Base-by-base conservation (phyloP, 306 rosid species). In the Notholithocarpus densiflorus region DNA sequence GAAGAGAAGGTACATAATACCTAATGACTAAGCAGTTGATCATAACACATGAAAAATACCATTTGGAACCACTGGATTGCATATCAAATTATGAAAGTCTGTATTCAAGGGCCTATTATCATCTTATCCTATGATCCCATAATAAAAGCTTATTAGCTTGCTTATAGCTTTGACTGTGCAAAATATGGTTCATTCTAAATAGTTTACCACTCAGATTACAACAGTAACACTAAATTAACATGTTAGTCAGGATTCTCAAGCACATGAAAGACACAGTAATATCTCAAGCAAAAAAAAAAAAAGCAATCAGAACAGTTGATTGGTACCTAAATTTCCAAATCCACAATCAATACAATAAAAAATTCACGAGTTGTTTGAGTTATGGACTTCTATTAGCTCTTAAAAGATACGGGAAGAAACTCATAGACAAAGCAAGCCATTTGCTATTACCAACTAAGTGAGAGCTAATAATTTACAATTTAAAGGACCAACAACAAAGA, bases 401-500 rank as follows among this genome's bases (percentile, higher is more conserved):
- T 32, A 78, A 73, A 86, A 71, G 68, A 61, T 37, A 64, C 69
- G 13, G 19, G 34, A 52, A 40, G 57, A 75, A 29, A 45, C 43
- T 76, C 55, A 64, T 27, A 64, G 48, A 61, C 73, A 72, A 72
- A 72, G 69, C 37, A 77, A 69, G 60, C 66, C 56, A 69, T 65
- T 76, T 20, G 32, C 69, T 78, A 60, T 73, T 43, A 48, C 51
- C 29, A 81, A 74, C 31, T 61, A 64, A 81, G 15, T 48, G 61
- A 75, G 64, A 66, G 26, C 32, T 72, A 56, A 65, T 57, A 8
- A 40, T 24, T 57, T 48, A 70, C n/a, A 40, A 40, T 23, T 45
- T 24, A 37, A 68, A 57, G 56, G 65, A 79, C 59, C 79, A 55
- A 48, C 27, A 65, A 59, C 77, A 6, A 40, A 64, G 31, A 27